Evolutionary conservation across 257 asterid genomes (phyloP).

Genomic region (Solanum medicagineum): DNA sequence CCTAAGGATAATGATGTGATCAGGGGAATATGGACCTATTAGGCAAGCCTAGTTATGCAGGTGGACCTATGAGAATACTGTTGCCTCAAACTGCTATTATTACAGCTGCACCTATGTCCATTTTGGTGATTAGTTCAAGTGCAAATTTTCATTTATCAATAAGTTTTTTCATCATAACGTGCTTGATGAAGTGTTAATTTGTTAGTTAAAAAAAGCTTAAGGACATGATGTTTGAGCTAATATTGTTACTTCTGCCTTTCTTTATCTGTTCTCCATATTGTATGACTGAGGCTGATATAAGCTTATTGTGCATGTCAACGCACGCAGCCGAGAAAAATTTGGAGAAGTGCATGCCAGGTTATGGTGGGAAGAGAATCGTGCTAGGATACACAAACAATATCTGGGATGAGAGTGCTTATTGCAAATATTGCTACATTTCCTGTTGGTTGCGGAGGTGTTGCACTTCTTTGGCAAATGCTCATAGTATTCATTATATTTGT

Average conservation of each 20-base stretch:
- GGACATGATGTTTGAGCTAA: not conserved
- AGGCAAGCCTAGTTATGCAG: not conserved
- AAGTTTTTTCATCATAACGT: not conserved
- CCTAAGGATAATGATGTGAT: not conserved
- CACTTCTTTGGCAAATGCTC: not conserved
- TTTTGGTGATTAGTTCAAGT: not conserved
- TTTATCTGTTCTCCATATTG: not conserved
- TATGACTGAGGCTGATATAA: not conserved
- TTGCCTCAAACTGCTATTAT: not conserved
- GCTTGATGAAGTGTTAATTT: not conserved
- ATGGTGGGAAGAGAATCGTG: constrained; percentile 94
- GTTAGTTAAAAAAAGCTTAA: not conserved
- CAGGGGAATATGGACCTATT: not conserved
- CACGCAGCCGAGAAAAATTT: constrained; percentile 81
- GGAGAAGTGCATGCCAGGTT: constrained; percentile 77
- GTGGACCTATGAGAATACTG: not conserved
- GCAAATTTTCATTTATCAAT: not conserved
- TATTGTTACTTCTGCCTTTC: not conserved
- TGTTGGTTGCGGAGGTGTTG: not conserved
- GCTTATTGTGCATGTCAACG: not conserved
- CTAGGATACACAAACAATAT: constrained; percentile 75
- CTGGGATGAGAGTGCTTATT: constrained; percentile 19
- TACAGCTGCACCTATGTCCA: not conserved
- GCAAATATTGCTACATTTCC: not conserved
- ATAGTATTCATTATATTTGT: not conserved